phyloP scores from a whole-genome alignment of 306 rosid species.

The Begonia loranthoides region DNA sequence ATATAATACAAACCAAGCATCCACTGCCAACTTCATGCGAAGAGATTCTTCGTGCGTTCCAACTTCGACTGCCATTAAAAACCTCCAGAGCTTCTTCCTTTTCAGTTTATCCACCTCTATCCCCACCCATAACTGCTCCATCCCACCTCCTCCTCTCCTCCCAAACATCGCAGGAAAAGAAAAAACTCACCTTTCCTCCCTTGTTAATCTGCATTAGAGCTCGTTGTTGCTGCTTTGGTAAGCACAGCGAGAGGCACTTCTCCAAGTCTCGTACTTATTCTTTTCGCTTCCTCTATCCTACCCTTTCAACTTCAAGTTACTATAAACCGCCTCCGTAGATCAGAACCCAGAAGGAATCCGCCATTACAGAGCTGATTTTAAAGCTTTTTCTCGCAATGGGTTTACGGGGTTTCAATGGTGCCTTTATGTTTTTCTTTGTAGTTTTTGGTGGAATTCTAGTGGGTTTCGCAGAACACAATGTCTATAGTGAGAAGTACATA shows the following conservation, averaged over 20 bases:
- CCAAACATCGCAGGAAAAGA: too few species aligned
- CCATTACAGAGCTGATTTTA: too few species aligned
- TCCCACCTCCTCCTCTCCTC: neutral
- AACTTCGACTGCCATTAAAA: too few species aligned
- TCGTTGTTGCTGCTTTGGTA: too few species aligned
- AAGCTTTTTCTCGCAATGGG: neutral
- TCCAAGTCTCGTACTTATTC: conserved; percentile 24
- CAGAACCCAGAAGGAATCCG: too few species aligned
- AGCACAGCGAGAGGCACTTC: too few species aligned
- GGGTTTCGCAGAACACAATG: conserved; percentile 17
- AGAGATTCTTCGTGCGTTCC: neutral
- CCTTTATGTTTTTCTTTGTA: conserved; percentile 10
- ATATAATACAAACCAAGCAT: too few species aligned
- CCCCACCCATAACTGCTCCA: conserved; percentile 4
- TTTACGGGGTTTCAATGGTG: conserved; percentile 6
- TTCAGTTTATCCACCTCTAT: conserved; percentile 7
- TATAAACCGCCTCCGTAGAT: neutral
- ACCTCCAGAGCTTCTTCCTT: too few species aligned
- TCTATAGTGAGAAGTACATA: conserved; percentile 18
- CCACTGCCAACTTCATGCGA: conserved; percentile 8
- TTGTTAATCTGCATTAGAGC: too few species aligned
- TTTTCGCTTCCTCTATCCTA: conserved; percentile 27
- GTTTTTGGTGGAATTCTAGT: conserved; percentile 15
- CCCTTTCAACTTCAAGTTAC: conserved; percentile 22
- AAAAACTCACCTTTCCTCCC: too few species aligned